Conservation (phyloP, 331 rosid genomes). For the Pyrus hybrid region DNA sequence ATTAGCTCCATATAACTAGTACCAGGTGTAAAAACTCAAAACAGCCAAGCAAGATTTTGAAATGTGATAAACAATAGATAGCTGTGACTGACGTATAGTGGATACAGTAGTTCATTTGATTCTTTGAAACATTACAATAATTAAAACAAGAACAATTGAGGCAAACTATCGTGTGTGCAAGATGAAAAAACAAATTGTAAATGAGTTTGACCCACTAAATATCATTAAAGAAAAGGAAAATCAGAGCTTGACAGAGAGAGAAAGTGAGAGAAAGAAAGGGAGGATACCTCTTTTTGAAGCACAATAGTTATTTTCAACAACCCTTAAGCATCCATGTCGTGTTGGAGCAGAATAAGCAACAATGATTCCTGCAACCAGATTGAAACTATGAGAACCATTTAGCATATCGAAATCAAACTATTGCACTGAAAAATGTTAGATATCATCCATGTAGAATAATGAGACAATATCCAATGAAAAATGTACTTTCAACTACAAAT, state of each 20-base stretch:
- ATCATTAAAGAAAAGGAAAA: background rate
- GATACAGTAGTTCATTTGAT: background rate
- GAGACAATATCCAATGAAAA: background rate
- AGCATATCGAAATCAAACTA: constrained; percentile 7
- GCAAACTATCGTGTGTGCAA: background rate
- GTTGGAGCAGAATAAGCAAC: constrained; percentile 79
- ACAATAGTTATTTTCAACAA: constrained; percentile 87
- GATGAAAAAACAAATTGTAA: background rate
- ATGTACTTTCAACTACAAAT: background rate
- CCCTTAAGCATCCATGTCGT: constrained; percentile 81
- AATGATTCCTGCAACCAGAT: constrained; percentile 49
- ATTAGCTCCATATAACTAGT: background rate
- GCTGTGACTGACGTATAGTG: background rate
- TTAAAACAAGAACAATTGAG: background rate
- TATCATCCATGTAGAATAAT: background rate
- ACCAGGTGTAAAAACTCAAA: background rate
- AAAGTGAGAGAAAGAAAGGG: too few species aligned
- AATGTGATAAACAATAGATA: background rate
- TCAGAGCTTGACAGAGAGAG: background rate
- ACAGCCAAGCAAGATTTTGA: background rate
- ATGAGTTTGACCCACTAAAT: background rate
- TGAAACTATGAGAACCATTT: constrained; percentile 5
- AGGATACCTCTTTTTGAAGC: constrained; percentile 80
- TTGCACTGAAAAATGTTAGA: background rate
- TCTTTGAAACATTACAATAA: background rate